phyloP scores from a whole-genome alignment of 768 basidiomycete species.

The Hygrocybe punicea region DNA sequence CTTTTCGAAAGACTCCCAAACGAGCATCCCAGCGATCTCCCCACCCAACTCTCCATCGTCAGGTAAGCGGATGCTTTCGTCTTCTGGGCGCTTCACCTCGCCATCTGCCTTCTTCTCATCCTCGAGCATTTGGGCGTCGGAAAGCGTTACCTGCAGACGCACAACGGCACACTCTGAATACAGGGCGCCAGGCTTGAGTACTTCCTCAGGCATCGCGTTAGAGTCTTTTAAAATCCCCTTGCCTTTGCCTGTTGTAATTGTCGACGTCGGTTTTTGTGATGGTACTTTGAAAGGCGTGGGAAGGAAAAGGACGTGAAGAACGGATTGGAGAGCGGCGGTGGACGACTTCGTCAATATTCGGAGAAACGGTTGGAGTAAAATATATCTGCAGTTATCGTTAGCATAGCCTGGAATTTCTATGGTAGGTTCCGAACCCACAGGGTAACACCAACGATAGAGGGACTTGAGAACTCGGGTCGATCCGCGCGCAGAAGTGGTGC shows the following conservation, averaged over 20 bases:
- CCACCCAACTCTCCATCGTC: slow-evolving; percentile 74
- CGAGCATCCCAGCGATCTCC: slow-evolving; percentile 58
- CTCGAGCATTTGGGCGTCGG: slow-evolving; percentile 4
- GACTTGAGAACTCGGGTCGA: slow-evolving; percentile 40
- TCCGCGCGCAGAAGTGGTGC: slow-evolving; percentile 53
- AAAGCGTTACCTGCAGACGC: slow-evolving; percentile 37
- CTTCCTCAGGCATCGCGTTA: slow-evolving; percentile 46
- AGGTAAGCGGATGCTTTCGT: slow-evolving; percentile 27
- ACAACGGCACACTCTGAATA: slow-evolving; percentile 76
- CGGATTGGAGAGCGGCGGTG: slow-evolving; percentile 58
- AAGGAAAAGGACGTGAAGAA: slow-evolving; percentile 79
- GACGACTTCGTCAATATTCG: slow-evolving; percentile 70
- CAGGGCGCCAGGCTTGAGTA: slow-evolving; percentile 72
- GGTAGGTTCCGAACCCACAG: not conserved
- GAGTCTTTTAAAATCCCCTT: not conserved
- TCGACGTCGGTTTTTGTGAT: slow-evolving; percentile 14
- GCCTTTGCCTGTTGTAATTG: slow-evolving; percentile 8
- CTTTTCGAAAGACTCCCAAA: slow-evolving; percentile 76
- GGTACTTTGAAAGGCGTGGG: slow-evolving; percentile 72
- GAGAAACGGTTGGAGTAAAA: slow-evolving; percentile 63
- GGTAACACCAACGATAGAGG: slow-evolving; percentile 42
- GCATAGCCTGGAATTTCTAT: not conserved
- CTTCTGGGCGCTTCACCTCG: slow-evolving; percentile 22
- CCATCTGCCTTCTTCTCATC: slow-evolving; percentile 22
- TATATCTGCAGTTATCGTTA: slow-evolving; percentile 46